These are phyloP conservation scores for Coemansia sp. DNA, from an alignment of 192 early-diverging fungal genomes.

Conservation along the genomic window DNA sequence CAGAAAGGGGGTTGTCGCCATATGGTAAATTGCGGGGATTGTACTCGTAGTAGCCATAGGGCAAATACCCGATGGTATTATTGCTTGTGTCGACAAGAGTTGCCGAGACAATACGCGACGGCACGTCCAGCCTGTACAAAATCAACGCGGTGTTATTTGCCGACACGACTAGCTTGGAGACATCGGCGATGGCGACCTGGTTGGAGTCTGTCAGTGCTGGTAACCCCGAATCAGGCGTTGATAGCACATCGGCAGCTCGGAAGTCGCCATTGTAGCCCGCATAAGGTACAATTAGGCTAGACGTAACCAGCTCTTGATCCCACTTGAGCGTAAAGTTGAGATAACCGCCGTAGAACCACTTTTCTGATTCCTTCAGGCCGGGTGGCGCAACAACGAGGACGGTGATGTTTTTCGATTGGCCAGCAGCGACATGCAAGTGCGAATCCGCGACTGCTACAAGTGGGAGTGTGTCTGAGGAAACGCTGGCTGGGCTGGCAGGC, in stretches of 20 bases:
- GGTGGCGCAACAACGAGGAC: slow-evolving; percentile 34
- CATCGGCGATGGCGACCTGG: slow-evolving; percentile 4
- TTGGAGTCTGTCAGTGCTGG: slow-evolving; percentile 17
- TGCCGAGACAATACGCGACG: slow-evolving; percentile 17
- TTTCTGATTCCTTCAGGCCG: slow-evolving; percentile 30
- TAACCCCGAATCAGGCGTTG: slow-evolving; percentile 9
- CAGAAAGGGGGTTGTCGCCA: neutral
- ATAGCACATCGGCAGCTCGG: slow-evolving; percentile 18
- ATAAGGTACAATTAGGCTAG: slow-evolving; percentile 38
- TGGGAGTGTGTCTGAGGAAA: slow-evolving; percentile 8
- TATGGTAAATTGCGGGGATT: slow-evolving; percentile 17
- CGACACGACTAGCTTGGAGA: slow-evolving; percentile 13
- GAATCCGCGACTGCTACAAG: neutral
- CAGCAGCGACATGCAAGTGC: slow-evolving; percentile 19
- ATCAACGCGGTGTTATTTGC: neutral
- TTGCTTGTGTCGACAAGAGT: slow-evolving; percentile 19
- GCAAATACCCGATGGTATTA: slow-evolving; percentile 25
- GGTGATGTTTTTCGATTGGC: slow-evolving; percentile 12
- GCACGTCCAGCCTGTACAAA: slow-evolving; percentile 21
- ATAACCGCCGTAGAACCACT: slow-evolving; percentile 53
- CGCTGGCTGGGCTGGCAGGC: neutral
- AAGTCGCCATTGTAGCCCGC: slow-evolving; percentile 51
- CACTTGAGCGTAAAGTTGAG: slow-evolving; percentile 32
- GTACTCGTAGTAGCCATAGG: slow-evolving; percentile 24
- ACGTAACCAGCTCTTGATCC: slow-evolving; percentile 7